phyloP scores from a whole-genome alignment of 768 basidiomycete genomes.

The Kwoniella mangroviensis region DNA sequence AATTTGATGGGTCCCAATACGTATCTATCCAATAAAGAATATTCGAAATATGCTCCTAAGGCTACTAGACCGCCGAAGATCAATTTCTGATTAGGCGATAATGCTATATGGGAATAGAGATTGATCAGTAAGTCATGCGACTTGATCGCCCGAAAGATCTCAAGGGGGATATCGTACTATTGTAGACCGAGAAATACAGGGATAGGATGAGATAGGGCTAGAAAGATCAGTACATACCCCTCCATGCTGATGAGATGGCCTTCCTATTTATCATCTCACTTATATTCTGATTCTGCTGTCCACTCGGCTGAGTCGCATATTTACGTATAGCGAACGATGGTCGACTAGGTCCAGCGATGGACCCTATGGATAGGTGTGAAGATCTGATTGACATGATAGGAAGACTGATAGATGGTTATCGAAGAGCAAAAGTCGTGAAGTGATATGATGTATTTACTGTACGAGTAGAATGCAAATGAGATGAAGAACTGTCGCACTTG shows the following conservation, averaged over 20 bases:
- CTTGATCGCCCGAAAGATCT: too few species aligned
- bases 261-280: constrained; percentile 5
- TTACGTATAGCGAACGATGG: not conserved
- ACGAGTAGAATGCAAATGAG: too few species aligned
- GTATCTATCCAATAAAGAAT: constrained; percentile 19
- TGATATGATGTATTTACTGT: too few species aligned
- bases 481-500: too few species aligned
- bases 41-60: constrained; percentile 15
- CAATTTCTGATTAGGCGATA: constrained; percentile 15
- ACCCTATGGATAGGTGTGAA: not conserved
- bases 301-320: not conserved
- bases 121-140: not conserved
- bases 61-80: constrained; percentile 16
- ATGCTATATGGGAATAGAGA: not conserved
- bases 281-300: not conserved
- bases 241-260: constrained; percentile 3
- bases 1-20: constrained; percentile 17
- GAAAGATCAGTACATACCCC: not conserved
- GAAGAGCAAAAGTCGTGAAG: too few species aligned
- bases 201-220: too few species aligned
- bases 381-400: constrained; percentile 1
- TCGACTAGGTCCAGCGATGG: not conserved
- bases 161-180: too few species aligned
- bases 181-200: too few species aligned
- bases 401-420: not conserved